phyloP scores from a whole-genome alignment of 129 eudicot genomes.

The Flaveria trinervia region DNA sequence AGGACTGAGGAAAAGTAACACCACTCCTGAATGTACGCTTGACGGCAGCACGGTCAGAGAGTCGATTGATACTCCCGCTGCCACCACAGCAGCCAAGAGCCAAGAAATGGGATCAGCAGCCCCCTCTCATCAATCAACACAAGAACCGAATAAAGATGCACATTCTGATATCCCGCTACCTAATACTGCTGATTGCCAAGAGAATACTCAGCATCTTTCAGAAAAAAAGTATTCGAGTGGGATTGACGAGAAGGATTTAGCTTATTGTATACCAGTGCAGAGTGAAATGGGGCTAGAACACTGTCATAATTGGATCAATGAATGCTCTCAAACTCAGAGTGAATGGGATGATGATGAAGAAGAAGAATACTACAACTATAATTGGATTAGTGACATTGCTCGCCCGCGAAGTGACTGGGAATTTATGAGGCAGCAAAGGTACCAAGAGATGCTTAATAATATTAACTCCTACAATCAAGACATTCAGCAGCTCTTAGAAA shows the following conservation, averaged over 20 bases:
- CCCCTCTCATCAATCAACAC: constrained; percentile 21
- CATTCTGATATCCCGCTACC: background rate
- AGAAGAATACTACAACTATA: constrained; percentile 37
- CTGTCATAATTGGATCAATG: constrained; percentile 46
- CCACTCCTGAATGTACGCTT: constrained; percentile 14
- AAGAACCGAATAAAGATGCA: constrained; percentile 9
- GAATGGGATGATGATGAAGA: constrained; percentile 61
- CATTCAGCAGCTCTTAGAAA: constrained; percentile 58
- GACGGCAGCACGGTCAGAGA: constrained; percentile 24
- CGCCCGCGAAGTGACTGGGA: constrained; percentile 89
- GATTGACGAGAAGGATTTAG: background rate
- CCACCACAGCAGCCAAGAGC: background rate
- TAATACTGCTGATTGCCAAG: constrained; percentile 17
- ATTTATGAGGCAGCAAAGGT: constrained; percentile 65
- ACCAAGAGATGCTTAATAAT: constrained; percentile 70
- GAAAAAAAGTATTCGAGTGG: background rate
- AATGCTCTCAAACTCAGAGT: constrained; percentile 42
- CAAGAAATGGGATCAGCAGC: constrained; percentile 11
- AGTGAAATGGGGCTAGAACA: constrained; percentile 19
- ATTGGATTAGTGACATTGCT: constrained; percentile 69
- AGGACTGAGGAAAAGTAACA: constrained; percentile 14
- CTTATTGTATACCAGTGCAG: background rate
- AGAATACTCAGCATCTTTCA: constrained; percentile 23
- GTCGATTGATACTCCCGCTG: background rate
- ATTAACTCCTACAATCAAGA: constrained; percentile 45